Evolutionary conservation across 192 early-diverging fungal genomes (phyloP), one percentile per base, ranked within the genome.

Genomic region (Radiomyces spectabilis): DNA sequence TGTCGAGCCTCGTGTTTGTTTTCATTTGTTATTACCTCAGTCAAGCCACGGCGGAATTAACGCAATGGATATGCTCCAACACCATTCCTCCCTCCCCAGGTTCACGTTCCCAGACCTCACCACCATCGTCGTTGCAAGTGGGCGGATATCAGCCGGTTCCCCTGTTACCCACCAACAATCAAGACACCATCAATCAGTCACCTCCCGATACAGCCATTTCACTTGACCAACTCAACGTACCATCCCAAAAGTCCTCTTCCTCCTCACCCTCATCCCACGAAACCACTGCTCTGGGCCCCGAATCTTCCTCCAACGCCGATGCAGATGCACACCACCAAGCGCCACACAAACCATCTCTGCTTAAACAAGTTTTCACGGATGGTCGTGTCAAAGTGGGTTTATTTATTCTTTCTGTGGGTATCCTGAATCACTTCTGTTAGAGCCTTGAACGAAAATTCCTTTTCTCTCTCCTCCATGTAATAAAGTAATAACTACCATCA

Each of bases 1-100:
- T 74, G 1, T 71, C 73, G 2, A 62, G 68, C 0, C 10, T 77
- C 9, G 55, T 85, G 16, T 85, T 85, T 61, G 42, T 77, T 9
- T 68, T 42, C 25, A 48, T 82, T 19, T 71, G 75, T 27, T 65
- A 73, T 52, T 35, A 63, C 22, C 68, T 82, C 5, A 74, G 63
- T 22, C 56, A 68, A 7, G 66, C 80, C 5, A 74, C 79, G 15
- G 71, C 66, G 24, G 59, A 50, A 32, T 16, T 64, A 16, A 64
- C 62, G 16, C 29, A 25, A 7, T 45, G 34, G 33, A 45, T 64
- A 42, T 64, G 62, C 40, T 16, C 40, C 2, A 49, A 55, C 34
- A 16, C 30, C 5, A 25, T 48, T 16, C 5, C n/a, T n/a, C n/a
- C n/a, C n/a, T n/a, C n/a, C n/a, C n/a, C n/a, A n/a, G n/a, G n/a